phyloP scores from a whole-genome alignment of 805 yeast genomes.

The Myxozyma geophila region DNA sequence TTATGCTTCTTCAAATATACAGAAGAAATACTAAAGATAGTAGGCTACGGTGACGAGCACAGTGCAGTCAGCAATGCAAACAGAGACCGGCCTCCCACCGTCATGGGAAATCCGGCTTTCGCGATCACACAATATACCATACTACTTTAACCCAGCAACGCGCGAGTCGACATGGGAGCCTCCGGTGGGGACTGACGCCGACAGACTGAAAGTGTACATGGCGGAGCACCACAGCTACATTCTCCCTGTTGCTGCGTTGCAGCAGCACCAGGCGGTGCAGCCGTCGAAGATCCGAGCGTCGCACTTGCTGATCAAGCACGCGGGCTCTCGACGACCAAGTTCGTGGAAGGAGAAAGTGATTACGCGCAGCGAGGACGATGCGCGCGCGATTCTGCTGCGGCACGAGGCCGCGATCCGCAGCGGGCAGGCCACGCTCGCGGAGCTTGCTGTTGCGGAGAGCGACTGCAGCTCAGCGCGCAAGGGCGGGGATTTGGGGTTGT shows the following conservation, averaged over 20 bases:
- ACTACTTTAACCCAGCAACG: conserved; percentile 72
- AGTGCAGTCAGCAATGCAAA: background rate
- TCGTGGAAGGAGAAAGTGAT: conserved; percentile 85
- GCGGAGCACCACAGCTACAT: conserved; percentile 45
- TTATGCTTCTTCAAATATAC: background rate
- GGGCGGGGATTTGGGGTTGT: conserved; percentile 91
- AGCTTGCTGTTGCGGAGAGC: conserved; percentile 79
- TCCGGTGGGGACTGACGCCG: conserved; percentile 78
- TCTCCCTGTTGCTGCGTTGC: conserved; percentile 38
- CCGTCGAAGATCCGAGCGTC: conserved; percentile 77
- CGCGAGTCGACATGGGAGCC: conserved; percentile 87
- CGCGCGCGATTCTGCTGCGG: conserved; percentile 60
- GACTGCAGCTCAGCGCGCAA: conserved; percentile 86
- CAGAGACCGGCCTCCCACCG: conserved; percentile 72
- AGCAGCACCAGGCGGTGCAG: conserved; percentile 45
- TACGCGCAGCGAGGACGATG: conserved; percentile 82
- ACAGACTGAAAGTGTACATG: conserved; percentile 61
- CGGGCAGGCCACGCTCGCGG: conserved; percentile 69
- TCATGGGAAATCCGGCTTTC: conserved; percentile 85
- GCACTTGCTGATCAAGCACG: conserved; percentile 83
- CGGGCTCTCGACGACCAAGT: conserved; percentile 82
- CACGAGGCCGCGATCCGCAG: conserved; percentile 62
- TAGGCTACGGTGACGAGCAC: conserved; percentile 18
- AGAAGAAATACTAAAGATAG: background rate
- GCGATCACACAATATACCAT: conserved; percentile 80